Base-by-base conservation (phyloP, 352 stramenopile species). In the Phytophthora fragariae region DNA sequence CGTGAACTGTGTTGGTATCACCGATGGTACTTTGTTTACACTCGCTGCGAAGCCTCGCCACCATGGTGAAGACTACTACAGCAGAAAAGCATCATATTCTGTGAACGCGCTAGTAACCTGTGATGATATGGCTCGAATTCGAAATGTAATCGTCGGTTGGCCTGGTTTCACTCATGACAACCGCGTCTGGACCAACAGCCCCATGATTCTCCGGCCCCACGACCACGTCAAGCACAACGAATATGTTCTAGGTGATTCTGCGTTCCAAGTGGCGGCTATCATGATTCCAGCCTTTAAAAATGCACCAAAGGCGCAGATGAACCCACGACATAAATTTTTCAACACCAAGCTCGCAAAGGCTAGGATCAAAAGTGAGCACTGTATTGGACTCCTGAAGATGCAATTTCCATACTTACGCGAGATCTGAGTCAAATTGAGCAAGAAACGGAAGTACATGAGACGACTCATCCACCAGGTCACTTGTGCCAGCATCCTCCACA, bases 321-420 rank as follows among this genome's bases (percentile, higher is more conserved):
- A 73, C 27, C 35, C 53, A 0, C 37, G 59, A 3, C 59, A 76
- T 3, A 66, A 56, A 2, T 72, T 57, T 27, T 76, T 79, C 63
- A 79, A 76, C 41, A 57, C 39, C 3, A 49, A 65, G 19, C 33
- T 79, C 4, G 68, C 57, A 5, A 69, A 73, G 15, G 59, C 44
- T 17, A 53, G 73, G 4, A 76, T 73, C 21, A 80, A 73, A 62
- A 72, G 56, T 33, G 72, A 79, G 21, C 67, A 75, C 19, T 79
- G 61, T 57, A 75, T 75, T 46, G 72, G 61, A 3, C 46, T 76
- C 0, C n/a, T 76, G 9, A 79, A 70, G 39, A 68, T 68, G 57
- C 29, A 68, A 2, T 76, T 79, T 21, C 72, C 58, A 8, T 73
- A 76, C 24, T 55, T 79, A 15, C 62, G 68, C 12, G 47, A 68